Evolutionary conservation across 176 grass and related monocot species (phyloP).

Genomic region (Dactylis glomerata): DNA sequence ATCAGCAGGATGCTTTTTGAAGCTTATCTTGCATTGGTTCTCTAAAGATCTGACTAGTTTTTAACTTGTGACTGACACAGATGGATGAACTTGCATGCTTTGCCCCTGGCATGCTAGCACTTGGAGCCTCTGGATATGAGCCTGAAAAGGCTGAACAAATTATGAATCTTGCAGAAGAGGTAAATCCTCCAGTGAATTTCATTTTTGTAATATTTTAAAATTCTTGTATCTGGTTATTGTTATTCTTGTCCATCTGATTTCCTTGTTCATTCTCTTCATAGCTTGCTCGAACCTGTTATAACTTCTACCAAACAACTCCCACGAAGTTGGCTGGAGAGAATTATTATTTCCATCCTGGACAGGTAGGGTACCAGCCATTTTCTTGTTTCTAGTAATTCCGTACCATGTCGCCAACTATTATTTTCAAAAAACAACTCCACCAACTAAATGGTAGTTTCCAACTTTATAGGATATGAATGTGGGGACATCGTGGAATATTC

Average conservation of each 20-base stretch:
- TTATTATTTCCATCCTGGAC: constrained; percentile 72
- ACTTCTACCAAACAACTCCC: constrained; percentile 93
- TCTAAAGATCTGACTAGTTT: constrained; percentile 32
- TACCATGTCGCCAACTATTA: background rate
- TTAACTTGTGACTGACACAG: constrained; percentile 43
- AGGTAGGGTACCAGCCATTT: constrained; percentile 41
- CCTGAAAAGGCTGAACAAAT: constrained; percentile 80
- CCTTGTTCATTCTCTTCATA: constrained; percentile 20
- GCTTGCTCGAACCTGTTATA: constrained; percentile 97
- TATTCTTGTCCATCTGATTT: constrained; percentile 20
- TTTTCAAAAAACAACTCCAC: background rate
- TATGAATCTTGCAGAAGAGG: constrained; percentile 96
- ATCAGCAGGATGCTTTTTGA: constrained; percentile 25
- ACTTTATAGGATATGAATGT: constrained; percentile 84
- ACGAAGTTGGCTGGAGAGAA: constrained; percentile 98
- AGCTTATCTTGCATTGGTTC: constrained; percentile 19
- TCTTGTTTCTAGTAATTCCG: constrained; percentile 6
- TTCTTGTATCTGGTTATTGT: background rate
- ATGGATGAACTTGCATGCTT: constrained; percentile 99
- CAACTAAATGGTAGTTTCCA: constrained; percentile 15
- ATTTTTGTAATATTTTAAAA: constrained; percentile 10
- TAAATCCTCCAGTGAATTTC: constrained; percentile 23
- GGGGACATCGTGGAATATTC: constrained; percentile 99
- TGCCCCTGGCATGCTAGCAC: constrained; percentile 94
- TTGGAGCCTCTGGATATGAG: constrained; percentile 90